Evolutionary conservation across 106 monocot genomes (phyloP), one percentile per base, ranked within the genome.

Genomic region (Allium fistulosum): DNA sequence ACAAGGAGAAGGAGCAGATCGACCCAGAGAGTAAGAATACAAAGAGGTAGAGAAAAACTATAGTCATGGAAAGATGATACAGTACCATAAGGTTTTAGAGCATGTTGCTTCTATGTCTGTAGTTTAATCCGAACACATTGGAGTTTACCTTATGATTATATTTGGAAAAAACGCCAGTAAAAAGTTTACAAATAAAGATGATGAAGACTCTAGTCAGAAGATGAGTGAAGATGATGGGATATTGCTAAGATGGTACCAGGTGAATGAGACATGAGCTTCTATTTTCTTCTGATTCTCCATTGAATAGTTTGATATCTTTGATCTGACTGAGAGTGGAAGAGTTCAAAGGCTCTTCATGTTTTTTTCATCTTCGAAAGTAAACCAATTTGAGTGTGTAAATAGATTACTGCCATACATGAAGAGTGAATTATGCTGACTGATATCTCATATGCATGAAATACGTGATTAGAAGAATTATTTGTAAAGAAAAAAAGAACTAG

Each of bases 331-430:
- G 10, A 6, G 57, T 51, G 10, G 72, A 72, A 57, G 68, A 67
- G 76, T 59, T 76, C 53, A 57, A 55, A 63, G 74, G 70, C 59
- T 71, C 80, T 46, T 78, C 73, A 27, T 28, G 7, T 53, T 53
- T 15, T 53, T 15, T 15, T 53, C 53, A 10, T 84, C 87, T 73
- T 82, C 74, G 50, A 84, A 87, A 53, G 91, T 79, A 78, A 91
- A 91, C 91, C 91, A 91, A 57, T 91, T 87, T 5, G 91, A 91
- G 69, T 91, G 87, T 57, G 91, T 87, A 58, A 91, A 91, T 9
- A 87, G 77, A 59, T 70, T 77, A 51, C 85, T 75, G 76, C 74
- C 69, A 61, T 51, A 15, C 12, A 65, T 46, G 61, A 71, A 62
- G 65, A 61, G 26, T 67, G 51, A 51, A 17, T 65, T 7, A 71